These are phyloP conservation scores for Beverwykella pulmonaria DNA, from an alignment of 495 filamentous ascomycete species.

Conservation along the genomic window DNA sequence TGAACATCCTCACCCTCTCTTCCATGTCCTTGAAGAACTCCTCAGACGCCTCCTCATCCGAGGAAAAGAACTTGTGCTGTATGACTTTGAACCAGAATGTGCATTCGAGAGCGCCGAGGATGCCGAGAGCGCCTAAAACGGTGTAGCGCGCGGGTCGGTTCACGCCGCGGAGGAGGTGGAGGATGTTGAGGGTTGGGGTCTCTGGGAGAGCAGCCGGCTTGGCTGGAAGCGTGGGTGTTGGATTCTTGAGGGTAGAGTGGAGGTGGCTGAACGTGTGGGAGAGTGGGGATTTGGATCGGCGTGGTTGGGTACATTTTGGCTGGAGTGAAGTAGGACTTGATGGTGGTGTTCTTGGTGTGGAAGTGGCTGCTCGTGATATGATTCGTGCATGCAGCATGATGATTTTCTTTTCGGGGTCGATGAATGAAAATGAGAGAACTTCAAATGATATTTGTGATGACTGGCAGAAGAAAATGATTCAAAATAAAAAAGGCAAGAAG, in stretches of 20 bases:
- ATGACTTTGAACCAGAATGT: constrained; percentile 30
- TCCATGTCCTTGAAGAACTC: background rate
- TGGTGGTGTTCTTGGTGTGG: background rate
- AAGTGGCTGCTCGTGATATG: background rate
- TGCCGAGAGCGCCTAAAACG: constrained; percentile 9
- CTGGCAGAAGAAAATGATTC: too few species aligned
- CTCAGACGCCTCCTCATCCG: background rate
- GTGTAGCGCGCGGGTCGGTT: constrained; percentile 3
- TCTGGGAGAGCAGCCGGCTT: background rate
- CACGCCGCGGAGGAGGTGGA: background rate
- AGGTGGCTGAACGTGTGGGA: background rate
- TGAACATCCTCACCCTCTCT: background rate
- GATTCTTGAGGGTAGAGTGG: background rate
- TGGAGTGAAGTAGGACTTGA: background rate
- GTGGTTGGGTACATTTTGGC: background rate
- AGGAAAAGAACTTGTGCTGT: constrained; percentile 16
- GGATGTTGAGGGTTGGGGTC: constrained; percentile 15
- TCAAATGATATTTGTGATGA: too few species aligned
- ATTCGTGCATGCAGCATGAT: background rate
- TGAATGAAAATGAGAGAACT: background rate
- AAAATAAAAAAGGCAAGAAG: too few species aligned
- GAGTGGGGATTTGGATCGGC: background rate
- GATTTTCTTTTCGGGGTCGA: background rate
- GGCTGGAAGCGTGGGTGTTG: background rate
- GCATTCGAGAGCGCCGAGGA: constrained; percentile 5